phyloP scores from a whole-genome alignment of 805 yeast species.

The Brettanomyces sp. region DNA sequence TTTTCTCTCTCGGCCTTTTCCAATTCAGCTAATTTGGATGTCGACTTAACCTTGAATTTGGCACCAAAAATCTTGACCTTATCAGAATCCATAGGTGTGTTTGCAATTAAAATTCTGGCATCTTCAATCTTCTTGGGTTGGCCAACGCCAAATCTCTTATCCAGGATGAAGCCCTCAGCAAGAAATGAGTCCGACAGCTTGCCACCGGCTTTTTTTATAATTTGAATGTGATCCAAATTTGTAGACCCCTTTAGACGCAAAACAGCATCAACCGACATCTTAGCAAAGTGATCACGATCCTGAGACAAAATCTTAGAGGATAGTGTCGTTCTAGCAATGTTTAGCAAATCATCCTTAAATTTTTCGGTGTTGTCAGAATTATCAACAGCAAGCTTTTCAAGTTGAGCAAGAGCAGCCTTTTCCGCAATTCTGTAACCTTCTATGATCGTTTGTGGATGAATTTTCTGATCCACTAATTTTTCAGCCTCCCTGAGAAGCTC shows the following conservation, averaged over 20 bases:
- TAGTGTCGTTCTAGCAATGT: conserved; percentile 87
- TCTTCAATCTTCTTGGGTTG: conserved; percentile 82
- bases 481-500: conserved; percentile 94
- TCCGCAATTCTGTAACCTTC: conserved; percentile 91
- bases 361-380: conserved; percentile 45
- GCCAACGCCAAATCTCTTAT: conserved; percentile 86
- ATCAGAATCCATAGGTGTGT: conserved; percentile 94
- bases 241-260: conserved; percentile 80
- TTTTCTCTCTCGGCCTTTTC: conserved; percentile 72
- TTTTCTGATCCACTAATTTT: conserved; percentile 79
- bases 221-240: conserved; percentile 84
- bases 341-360: conserved; percentile 69
- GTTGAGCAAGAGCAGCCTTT: conserved; percentile 73
- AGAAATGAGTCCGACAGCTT: conserved; percentile 82
- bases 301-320: conserved; percentile 92
- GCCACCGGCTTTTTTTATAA: conserved; percentile 91
- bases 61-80: conserved; percentile 97
- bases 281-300: conserved; percentile 83
- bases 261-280: conserved; percentile 90
- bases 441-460: conserved; percentile 96
- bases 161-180: conserved; percentile 91
- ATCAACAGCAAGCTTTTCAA: conserved; percentile 70
- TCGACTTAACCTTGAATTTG: conserved; percentile 91
- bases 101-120: conserved; percentile 85
- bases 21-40: conserved; percentile 70